Evolutionary conservation across 2,329 filamentous ascomycete species (phyloP), one percentile per base, ranked within the genome.

Genomic region (Cladosporium austrohemisphaericum): DNA sequence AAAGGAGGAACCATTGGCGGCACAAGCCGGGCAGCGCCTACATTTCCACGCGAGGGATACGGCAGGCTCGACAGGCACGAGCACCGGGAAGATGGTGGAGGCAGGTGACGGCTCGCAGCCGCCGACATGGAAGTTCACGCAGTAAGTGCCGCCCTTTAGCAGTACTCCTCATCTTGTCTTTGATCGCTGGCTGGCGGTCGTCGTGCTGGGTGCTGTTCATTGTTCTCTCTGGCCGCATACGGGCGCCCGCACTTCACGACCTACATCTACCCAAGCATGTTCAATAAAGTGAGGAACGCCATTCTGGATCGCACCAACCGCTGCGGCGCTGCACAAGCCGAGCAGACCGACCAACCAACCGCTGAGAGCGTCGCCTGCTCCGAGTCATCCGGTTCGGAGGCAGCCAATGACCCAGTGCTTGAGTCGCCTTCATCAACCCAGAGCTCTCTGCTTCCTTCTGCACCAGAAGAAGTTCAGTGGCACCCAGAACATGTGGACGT

Each of bases 101-200:
- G 86, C 85, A 77, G 90, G 95, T 77, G 80, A 86, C 57, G 57
- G 62, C 54, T 55, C 59, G 75, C 89, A 83, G 79, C 85, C 88
- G 76, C 91, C 91, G 69, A 97, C 91, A 75, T 97, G 92, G 92
- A 97, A 97, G 80, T 97, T 97, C 77, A 97, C 92, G 73, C 92
- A 97, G 91, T 95, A 87, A 73, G 89, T 68, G 23, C 44, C 50
- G 47, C 29, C 53, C 28, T 38, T n/a, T n/a, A n/a, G n/a, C n/a
- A 37, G 25, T 33, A 36, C 9, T 19, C 43, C 23, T 16, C 22
- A 14, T 33, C 41, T n/a, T 46, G 31, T 18, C 16, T 46, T 46
- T 46, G 32, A 29, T 37, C 20, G 41, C 43, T 31, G 32, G 32
- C 14, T 35, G 32, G 32, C 22, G 35, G 35, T 19, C 43, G 32